Base-by-base conservation (phyloP, 768 basidiomycete genomes). In the Russula sp. region DNA sequence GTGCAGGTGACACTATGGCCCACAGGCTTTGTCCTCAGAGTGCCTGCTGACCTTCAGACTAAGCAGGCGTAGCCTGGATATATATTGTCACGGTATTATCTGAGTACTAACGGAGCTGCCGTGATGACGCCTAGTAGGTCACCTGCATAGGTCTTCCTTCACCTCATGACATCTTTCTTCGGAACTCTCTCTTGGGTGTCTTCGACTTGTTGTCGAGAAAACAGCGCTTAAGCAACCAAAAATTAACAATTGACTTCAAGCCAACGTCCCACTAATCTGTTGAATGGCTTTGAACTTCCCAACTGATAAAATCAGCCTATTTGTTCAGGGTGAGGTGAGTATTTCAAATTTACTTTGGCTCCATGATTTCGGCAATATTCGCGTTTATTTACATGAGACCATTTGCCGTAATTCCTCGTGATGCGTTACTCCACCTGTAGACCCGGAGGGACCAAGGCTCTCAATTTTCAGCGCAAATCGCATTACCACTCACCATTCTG, bases 61-160 rank as follows among this genome's bases (percentile, higher is more conserved):
- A 38, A n/a, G 52, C 61, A 36, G 38, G 14, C 44, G 4, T 50
- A 2, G 42, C 7, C 26, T 64, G 52, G 57, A 63, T 24, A 28
- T 42, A 5, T 44, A n/a, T n/a, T n/a, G n/a, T n/a, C n/a, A n/a
- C n/a, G 42, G 24, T 53, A 28, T 54, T 32, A 58, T 52, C 44
- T 59, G 62, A 59, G 51, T 32, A 28, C 49, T 7, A 6, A 40
- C 38, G 24, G 18, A 24, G 18, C 16, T 13, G 40, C 50, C 38
- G 57, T 58, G 59, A 61, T 61, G 30, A 46, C 42, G 30, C 30
- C 40, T 11, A 30, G 52, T 11, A 30, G 52, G 63, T 64, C 63
- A 64, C 42, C 63, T 64, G 63, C 52, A 13, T 46, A 2, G 50
- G 62, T 44, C 62, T 57, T 63, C 42, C 57, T 28, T 54, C n/a